These are phyloP conservation scores for Rhodotorula sp. DNA, from an alignment of 1,284 basidiomycete species.

Conservation along the genomic window DNA sequence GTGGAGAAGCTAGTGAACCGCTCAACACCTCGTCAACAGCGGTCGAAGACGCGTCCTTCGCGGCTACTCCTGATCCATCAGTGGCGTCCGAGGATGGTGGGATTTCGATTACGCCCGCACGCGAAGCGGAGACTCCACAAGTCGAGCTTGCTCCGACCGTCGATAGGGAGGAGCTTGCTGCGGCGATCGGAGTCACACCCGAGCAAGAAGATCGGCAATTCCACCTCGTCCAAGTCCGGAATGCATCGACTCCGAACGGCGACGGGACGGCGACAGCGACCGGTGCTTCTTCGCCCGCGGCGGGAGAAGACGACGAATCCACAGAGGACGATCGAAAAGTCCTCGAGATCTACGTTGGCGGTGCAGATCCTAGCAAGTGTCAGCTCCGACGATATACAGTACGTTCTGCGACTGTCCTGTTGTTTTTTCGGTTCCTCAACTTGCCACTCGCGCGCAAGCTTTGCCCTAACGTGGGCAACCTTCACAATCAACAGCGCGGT, in stretches of 20 bases:
- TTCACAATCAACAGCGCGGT: conserved; percentile 9
- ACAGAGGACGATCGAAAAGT: background rate
- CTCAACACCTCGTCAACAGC: no score
- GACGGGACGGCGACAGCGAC: background rate
- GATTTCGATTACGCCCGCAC: no score
- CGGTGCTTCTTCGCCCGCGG: background rate
- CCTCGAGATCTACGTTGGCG: conserved; percentile 11
- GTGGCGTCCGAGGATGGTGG: no score
- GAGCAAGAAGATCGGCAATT: background rate
- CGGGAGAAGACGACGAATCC: background rate
- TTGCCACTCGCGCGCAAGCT: background rate
- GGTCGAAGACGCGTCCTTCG: no score
- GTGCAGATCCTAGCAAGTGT: background rate
- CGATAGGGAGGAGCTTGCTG: conserved; percentile 16
- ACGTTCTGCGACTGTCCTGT: background rate
- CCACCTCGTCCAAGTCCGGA: background rate
- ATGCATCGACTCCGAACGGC: background rate
- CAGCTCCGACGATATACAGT: conserved; percentile 15
- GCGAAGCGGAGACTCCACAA: conserved; percentile 9
- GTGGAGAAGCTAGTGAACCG: background rate
- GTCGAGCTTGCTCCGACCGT: conserved; percentile 27
- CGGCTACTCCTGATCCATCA: no score
- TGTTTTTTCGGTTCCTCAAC: background rate
- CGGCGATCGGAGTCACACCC: conserved; percentile 18
- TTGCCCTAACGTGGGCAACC: background rate